phyloP scores from a whole-genome alignment of 495 filamentous ascomycete genomes.

The Penicillium bialowiezense region DNA sequence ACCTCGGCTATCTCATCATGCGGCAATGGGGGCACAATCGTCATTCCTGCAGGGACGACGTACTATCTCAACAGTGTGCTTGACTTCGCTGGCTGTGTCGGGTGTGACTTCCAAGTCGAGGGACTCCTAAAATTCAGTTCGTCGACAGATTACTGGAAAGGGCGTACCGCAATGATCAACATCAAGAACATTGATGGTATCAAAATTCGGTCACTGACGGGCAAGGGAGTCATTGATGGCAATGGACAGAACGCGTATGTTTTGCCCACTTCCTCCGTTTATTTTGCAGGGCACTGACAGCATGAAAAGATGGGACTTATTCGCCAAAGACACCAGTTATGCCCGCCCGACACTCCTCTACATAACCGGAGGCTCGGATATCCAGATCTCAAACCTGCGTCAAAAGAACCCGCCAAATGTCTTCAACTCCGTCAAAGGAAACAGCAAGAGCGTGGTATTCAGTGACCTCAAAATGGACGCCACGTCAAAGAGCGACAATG shows the following conservation, averaged over 20 bases:
- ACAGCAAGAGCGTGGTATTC: slow-evolving; percentile 28
- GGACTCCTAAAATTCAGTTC: slow-evolving; percentile 37
- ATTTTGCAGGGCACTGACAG: background rate
- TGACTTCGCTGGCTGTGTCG: slow-evolving; percentile 33
- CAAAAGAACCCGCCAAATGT: slow-evolving; percentile 45
- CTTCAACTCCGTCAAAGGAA: slow-evolving; percentile 39
- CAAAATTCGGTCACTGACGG: slow-evolving; percentile 37
- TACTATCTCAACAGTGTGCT: slow-evolving; percentile 42
- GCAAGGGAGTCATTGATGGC: slow-evolving; percentile 42
- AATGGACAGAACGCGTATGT: slow-evolving; percentile 41
- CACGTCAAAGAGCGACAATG: slow-evolving; percentile 32
- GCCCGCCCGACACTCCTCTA: slow-evolving; percentile 39
- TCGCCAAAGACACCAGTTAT: slow-evolving; percentile 35
- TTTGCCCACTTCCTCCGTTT: background rate
- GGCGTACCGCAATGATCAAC: slow-evolving; percentile 37
- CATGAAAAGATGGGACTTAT: slow-evolving; percentile 33
- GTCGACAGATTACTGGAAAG: slow-evolving; percentile 36
- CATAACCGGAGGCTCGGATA: slow-evolving; percentile 35
- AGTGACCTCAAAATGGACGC: slow-evolving; percentile 33
- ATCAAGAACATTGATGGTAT: slow-evolving; percentile 31
- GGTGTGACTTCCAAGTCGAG: slow-evolving; percentile 43
- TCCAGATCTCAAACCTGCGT: slow-evolving; percentile 30
- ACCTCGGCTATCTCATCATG: slow-evolving; percentile 33
- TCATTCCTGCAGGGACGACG: slow-evolving; percentile 37
- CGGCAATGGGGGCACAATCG: slow-evolving; percentile 41